Base-by-base conservation (phyloP, 805 yeast species). In the Babjeviella inositovora region DNA sequence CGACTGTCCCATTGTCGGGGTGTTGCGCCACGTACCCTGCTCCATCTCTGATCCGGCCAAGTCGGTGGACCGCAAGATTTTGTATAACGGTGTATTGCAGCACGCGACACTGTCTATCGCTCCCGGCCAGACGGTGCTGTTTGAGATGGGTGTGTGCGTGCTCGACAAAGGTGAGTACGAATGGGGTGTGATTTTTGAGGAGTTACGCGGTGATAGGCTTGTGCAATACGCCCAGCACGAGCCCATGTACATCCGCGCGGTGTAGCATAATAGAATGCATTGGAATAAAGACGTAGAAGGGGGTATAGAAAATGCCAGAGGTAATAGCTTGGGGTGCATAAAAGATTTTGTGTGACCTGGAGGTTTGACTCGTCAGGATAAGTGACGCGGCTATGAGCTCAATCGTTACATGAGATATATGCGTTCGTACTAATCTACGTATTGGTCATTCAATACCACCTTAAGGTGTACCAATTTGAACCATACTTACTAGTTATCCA, bases 141-240 rank as follows among this genome's bases (percentile, higher is more conserved):
- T 68, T 15, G 55, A 54, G 13, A 40, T 76, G 18, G 68, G 80
- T 6, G 62, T 73, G 23, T 59, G 73, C 11, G 63, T 81, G 4
- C 48, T 85, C 18, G 85, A 77, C 25, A 58, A 59, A 21, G 97
- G 96, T 2, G 73, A 67, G 22, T 84, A 73, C 39, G 90, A 80
- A 41, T 73, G 93, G 75, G 81, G 85, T 1, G 62, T 64, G 0
- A 43, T 69, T 8, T 53, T 70, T 31, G 77, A 71, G 25, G 65
- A 59, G 26, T 31, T 46, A 28, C 45, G 33, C 1, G n/a, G n/a
- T n/a, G n/a, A n/a, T n/a, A n/a, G n/a, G n/a, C 41, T 37, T 8
- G 32, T 30, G 18, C 60, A 55, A 25, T 49, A 52, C 27, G 32
- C 50, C 3, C 53, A 52, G 24, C 37, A 60, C 17, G 50, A 41